Evolutionary conservation across 2,329 filamentous ascomycete species (phyloP).

Genomic region (Didymosphaeria variabile): DNA sequence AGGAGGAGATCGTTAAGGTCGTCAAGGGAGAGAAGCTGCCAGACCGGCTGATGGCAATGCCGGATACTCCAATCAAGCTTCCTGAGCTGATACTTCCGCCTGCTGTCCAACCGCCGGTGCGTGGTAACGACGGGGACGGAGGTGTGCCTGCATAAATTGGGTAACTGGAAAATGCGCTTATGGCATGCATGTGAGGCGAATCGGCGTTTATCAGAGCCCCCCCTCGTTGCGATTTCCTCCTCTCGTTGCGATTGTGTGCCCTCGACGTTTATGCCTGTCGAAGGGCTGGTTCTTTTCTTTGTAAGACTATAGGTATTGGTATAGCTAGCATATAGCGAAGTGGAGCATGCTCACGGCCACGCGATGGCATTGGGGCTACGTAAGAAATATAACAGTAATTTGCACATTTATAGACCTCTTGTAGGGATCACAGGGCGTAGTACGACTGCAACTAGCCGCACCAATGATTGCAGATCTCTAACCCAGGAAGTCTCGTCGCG

Average conservation of each 20-base stretch:
- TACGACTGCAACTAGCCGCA: not conserved
- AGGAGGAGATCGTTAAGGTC: conserved; percentile 89
- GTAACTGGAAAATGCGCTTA: conserved; percentile 12
- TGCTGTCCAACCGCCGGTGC: conserved; percentile 29
- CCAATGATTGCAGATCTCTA: not conserved
- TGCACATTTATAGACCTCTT: not conserved
- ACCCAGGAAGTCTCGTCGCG: not conserved
- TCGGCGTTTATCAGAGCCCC: conserved; percentile 19
- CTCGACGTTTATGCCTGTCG: conserved; percentile 1
- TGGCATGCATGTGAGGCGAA: conserved; percentile 23
- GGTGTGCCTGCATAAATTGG: conserved; percentile 31
- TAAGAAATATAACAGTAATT: not conserved
- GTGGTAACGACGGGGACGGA: conserved; percentile 25
- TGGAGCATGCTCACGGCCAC: not conserved
- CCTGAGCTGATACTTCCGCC: conserved; percentile 59
- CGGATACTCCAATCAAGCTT: conserved; percentile 71
- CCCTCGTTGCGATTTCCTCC: conserved; percentile 14
- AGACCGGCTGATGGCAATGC: conserved; percentile 68
- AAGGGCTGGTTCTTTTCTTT: conserved; percentile 9
- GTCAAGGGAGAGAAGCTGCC: conserved; percentile 84
- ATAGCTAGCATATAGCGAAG: conserved; percentile 14
- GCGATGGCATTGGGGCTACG: not conserved
- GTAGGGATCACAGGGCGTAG: not conserved
- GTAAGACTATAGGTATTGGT: conserved; percentile 16
- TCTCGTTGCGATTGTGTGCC: conserved; percentile 10